Evolutionary conservation across 805 yeast species (phyloP), one percentile per base, ranked within the genome.

Genomic region (Tetrapisispora arboricola): DNA sequence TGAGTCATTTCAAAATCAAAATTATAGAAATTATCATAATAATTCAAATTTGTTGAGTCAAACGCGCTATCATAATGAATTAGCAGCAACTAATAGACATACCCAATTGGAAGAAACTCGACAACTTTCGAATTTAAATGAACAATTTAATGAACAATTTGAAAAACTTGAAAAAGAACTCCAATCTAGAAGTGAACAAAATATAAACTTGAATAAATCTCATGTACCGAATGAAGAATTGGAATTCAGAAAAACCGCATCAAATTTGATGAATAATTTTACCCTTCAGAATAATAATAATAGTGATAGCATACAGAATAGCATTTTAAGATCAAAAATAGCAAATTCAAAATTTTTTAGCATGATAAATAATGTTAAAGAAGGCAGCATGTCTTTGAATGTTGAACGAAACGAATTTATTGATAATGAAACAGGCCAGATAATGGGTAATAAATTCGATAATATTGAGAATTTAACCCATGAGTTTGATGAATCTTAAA

Each of bases 301-400:
- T 16, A 16, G 10, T 16, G 17, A 9, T 25, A 11, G 10, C 3
- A 15, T 4, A n/a, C 38, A 49, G 4, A 36, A 51, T 2, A 29
- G 49, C 2, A 44, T 49, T 1, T 38, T 42, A 19, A 42, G 41
- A 13, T 38, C 53, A 6, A 55, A 57, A 36, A 45, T 59, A 2
- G 43, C 50, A 10, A 47, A 49, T 3, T 58, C 63, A 2, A 57
- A 58, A 40, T 59, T 59, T 29, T 45, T 59, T 43, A 49, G 50
- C 1, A 41, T 60, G 19, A 53, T 60, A 60, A 50, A 53, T 39
- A 50, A 47, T 16, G 47, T 60, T 7, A 53, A 60, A 28, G 60
- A 51, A 16, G 64, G 63, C 4, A 51, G 46, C 1, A 58, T 58
- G n/a, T 20, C 38, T 2, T 22, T 39, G 28, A 49, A 42, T 13